Conservation (phyloP, 2,329 filamentous ascomycete species). For the Aspergillus udagawae region DNA sequence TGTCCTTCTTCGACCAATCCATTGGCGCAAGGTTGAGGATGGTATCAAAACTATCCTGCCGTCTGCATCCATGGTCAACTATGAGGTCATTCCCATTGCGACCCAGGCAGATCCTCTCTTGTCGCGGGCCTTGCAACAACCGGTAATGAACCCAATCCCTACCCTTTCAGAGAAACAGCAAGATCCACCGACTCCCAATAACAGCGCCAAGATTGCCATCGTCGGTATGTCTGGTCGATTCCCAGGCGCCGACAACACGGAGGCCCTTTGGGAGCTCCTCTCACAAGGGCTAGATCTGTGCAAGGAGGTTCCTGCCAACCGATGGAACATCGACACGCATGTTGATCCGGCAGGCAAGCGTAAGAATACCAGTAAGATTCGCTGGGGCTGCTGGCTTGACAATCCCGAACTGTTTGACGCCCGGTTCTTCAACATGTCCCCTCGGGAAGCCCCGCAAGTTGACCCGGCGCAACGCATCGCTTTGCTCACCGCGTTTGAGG, state of each 20-base stretch:
- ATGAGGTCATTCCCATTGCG: too few species aligned
- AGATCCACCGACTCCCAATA: not conserved
- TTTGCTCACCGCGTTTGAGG: conserved; percentile 71
- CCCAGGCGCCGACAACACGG: conserved; percentile 62
- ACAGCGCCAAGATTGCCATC: conserved; percentile 50
- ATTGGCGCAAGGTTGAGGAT: too few species aligned
- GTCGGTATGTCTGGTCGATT: conserved; percentile 74
- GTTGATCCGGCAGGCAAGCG: conserved; percentile 63
- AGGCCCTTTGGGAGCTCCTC: conserved; percentile 66
- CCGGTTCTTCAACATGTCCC: conserved; percentile 75
- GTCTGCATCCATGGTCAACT: too few species aligned
- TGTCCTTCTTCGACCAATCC: too few species aligned
- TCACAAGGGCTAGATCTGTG: conserved; percentile 67
- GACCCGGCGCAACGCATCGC: conserved; percentile 52
- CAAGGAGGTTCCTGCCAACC: conserved; percentile 59
- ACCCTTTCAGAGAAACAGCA: conserved; percentile 22
- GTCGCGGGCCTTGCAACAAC: conserved; percentile 46
- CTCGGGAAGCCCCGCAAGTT: conserved; percentile 66
- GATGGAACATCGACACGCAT: conserved; percentile 65
- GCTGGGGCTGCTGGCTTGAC: conserved; percentile 67
- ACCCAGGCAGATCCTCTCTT: too few species aligned
- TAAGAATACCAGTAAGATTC: conserved; percentile 68
- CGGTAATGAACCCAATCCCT: conserved; percentile 30
- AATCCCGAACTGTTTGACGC: conserved; percentile 68
- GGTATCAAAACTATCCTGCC: too few species aligned